A percentile compares a stretch with the other conserved stretches of the same genome.
These are phyloP conservation scores for Amanita rubescens DNA, from an alignment of 768 basidiomycete species.

Conservation along the genomic window DNA sequence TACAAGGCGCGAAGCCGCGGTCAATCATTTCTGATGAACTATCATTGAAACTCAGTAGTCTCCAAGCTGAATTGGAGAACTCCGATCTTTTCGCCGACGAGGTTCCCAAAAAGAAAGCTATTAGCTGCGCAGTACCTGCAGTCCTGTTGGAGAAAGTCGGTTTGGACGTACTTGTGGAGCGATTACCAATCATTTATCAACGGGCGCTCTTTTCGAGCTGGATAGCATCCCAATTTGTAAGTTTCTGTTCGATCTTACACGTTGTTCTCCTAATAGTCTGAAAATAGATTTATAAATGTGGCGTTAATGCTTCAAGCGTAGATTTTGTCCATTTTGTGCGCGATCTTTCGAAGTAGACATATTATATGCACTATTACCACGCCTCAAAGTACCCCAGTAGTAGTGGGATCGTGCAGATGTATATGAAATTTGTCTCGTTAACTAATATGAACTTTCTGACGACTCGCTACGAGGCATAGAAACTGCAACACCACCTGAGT, in stretches of 20 bases:
- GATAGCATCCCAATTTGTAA: constrained; percentile 79
- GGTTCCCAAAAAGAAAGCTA: constrained; percentile 68
- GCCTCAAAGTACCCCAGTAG: no score
- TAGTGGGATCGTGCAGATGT: no score
- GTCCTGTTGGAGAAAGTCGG: constrained; percentile 83
- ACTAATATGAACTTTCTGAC: no score
- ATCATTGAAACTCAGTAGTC: constrained; percentile 77
- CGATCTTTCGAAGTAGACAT: constrained; percentile 39
- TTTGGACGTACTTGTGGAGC: constrained; percentile 65
- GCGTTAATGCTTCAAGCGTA: constrained; percentile 82
- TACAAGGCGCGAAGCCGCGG: constrained; percentile 76
- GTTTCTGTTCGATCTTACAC: constrained; percentile 21
- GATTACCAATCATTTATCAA: constrained; percentile 80
- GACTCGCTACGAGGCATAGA: no score
- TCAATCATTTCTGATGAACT: constrained; percentile 93
- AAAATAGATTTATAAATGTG: constrained; percentile 82
- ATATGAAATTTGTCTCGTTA: no score
- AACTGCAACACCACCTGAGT: no score
- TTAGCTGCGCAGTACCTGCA: constrained; percentile 78
- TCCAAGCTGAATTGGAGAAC: constrained; percentile 88
- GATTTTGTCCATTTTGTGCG: constrained; percentile 95
- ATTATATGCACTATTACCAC: neutral
- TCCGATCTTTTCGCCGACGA: constrained; percentile 84
- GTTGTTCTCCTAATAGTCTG: constrained; percentile 1
- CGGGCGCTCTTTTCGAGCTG: constrained; percentile 86